Conservation (phyloP, 176 grass and related monocot species). For the Phyllostachys edulis region DNA sequence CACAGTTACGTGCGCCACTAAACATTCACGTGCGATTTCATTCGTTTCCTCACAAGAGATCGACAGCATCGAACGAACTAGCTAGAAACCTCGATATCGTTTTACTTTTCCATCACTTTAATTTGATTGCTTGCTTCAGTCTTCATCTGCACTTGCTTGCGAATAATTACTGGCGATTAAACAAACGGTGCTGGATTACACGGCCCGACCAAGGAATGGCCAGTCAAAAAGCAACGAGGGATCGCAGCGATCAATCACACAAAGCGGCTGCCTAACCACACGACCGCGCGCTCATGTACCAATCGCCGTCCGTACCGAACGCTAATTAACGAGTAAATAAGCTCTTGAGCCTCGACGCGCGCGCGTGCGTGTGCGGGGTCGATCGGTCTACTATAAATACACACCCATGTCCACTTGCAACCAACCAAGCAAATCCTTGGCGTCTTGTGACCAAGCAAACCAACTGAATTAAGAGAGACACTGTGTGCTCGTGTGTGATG, state of each 20-base stretch:
- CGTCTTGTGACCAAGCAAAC: not conserved
- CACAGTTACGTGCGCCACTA: constrained; percentile 19
- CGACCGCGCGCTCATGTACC: not conserved
- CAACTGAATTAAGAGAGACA: not conserved
- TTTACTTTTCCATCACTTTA: not conserved
- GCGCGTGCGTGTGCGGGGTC: not conserved
- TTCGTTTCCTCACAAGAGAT: not conserved
- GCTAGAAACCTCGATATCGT: constrained; percentile 1
- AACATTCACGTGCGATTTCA: not conserved
- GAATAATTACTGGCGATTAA: constrained; percentile 24
- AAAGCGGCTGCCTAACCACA: constrained; percentile 41
- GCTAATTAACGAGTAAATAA: not conserved
- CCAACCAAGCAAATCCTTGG: constrained; percentile 26
- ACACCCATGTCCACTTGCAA: not conserved
- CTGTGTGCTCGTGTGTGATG: not conserved
- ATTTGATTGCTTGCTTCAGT: not conserved
- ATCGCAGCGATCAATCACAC: constrained; percentile 29
- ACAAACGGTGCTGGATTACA: constrained; percentile 24
- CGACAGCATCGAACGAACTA: not conserved
- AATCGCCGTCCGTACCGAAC: not conserved
- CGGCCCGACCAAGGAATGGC: constrained; percentile 21
- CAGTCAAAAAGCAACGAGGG: constrained; percentile 31
- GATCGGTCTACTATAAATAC: constrained; percentile 36
- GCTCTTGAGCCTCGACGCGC: not conserved
- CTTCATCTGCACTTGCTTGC: constrained; percentile 4